These are phyloP conservation scores for Mycotypha africana DNA, from an alignment of 371 early-diverging fungal genomes.

Conservation along the genomic window DNA sequence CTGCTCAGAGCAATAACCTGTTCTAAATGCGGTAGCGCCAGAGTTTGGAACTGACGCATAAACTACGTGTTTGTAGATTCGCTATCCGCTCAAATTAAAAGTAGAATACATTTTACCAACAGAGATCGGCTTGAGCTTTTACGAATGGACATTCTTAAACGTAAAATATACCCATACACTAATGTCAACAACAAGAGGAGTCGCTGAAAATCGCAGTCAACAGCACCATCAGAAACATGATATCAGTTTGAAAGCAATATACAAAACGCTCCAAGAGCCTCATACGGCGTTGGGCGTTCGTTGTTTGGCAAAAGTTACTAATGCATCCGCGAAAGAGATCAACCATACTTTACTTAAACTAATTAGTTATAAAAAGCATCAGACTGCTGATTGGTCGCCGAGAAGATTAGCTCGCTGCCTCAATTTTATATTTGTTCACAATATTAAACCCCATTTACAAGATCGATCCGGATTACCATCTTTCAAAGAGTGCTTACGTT, in stretches of 20 bases:
- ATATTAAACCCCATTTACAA: background rate
- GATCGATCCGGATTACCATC: slow-evolving; percentile 1
- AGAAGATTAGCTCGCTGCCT: slow-evolving; percentile 13
- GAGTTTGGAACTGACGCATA: no score
- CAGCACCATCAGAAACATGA: no score
- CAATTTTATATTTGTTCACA: slow-evolving; percentile 2
- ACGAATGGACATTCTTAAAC: no score
- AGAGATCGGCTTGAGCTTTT: no score
- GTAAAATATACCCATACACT: no score
- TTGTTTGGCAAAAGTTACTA: background rate
- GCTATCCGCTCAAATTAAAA: no score
- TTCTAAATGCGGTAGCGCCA: no score
- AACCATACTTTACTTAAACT: slow-evolving; percentile 8
- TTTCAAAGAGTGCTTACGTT: slow-evolving; percentile 1
- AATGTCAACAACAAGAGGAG: no score
- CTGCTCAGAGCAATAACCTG: no score
- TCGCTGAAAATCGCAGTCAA: no score
- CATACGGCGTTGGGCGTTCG: background rate
- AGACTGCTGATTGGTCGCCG: slow-evolving; percentile 5
- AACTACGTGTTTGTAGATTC: no score
- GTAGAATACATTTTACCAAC: no score
- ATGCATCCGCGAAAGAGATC: slow-evolving; percentile 6
- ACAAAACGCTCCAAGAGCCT: slow-evolving; percentile 3
- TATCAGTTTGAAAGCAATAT: slow-evolving; percentile 7
- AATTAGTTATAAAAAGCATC: slow-evolving; percentile 1